phyloP scores from a whole-genome alignment of 2,329 filamentous ascomycete species.

The Periconia digitata region DNA sequence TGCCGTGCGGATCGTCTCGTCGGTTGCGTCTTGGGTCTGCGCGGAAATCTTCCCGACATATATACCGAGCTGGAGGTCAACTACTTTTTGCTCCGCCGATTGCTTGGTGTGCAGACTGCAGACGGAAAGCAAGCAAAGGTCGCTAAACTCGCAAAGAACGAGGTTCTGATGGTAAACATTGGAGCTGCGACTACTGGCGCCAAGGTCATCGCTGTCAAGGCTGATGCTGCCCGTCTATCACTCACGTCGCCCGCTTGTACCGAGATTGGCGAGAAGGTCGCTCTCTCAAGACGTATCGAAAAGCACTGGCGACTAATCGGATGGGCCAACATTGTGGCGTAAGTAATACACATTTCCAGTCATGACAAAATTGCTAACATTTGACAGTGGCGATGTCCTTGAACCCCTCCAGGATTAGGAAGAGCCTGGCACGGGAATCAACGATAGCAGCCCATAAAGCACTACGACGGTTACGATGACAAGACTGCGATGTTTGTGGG shows the following conservation, averaged over 20 bases:
- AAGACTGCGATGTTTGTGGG: constrained; percentile 7
- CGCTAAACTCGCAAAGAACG: constrained; percentile 95
- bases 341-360: constrained; percentile 25
- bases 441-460: neutral
- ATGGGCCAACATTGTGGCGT: constrained; percentile 48
- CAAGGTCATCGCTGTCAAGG: constrained; percentile 96
- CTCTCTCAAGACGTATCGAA: constrained; percentile 92
- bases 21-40: constrained; percentile 94
- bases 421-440: neutral
- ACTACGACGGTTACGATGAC: neutral
- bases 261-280: constrained; percentile 97
- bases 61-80: constrained; percentile 97
- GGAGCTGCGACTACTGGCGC: constrained; percentile 95
- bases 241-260: constrained; percentile 95
- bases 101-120: constrained; percentile 95
- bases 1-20: constrained; percentile 99
- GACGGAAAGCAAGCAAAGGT: constrained; percentile 99
- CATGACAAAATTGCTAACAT: constrained; percentile 18
- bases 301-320: constrained; percentile 79
- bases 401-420: constrained; percentile 26
- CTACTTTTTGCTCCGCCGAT: constrained; percentile 93
- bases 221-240: constrained; percentile 92
- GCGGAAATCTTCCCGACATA: constrained; percentile 90
- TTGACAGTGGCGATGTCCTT: constrained; percentile 40
- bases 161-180: constrained; percentile 99